A percentile compares a stretch with the other conserved stretches of the same genome.
Conservation (phyloP, 2,329 filamentous ascomycete species). For the Pestalotiopsis sp. region DNA sequence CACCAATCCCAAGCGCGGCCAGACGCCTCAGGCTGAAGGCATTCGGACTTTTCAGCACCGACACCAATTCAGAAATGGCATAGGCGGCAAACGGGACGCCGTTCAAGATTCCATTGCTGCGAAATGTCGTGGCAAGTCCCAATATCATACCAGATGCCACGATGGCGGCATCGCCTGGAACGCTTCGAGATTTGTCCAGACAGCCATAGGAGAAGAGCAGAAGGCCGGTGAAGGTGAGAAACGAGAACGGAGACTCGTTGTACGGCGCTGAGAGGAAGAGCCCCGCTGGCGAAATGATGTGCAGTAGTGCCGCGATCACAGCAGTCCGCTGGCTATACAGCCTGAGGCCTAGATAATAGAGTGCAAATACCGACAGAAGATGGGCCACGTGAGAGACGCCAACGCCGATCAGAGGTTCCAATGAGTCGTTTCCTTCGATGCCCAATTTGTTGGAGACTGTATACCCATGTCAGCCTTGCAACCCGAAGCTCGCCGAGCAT, state of each 20-base stretch:
- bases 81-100: constrained; percentile 76
- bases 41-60: constrained; percentile 38
- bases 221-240: constrained; percentile 75
- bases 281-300: constrained; percentile 85
- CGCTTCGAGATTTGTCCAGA: constrained; percentile 30
- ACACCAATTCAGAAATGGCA: constrained; percentile 43
- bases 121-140: constrained; percentile 71
- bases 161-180: constrained; percentile 50
- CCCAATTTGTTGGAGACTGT: constrained; percentile 30
- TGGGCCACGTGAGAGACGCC: constrained; percentile 74
- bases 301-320: constrained; percentile 71
- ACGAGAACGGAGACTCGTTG: constrained; percentile 77
- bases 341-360: constrained; percentile 67
- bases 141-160: constrained; percentile 70
- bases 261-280: constrained; percentile 89
- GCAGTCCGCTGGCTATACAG: constrained; percentile 60
- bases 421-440: constrained; percentile 21
- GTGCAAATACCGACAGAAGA: constrained; percentile 70
- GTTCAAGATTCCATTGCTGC: constrained; percentile 86
- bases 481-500: not conserved
- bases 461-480: not conserved
- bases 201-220: constrained; percentile 65
- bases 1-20: constrained; percentile 64
- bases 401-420: constrained; percentile 61
- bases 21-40: constrained; percentile 53